These are phyloP conservation scores for Golubevia pallescens DNA, from an alignment of 1,284 basidiomycete species.

Conservation along the genomic window DNA sequence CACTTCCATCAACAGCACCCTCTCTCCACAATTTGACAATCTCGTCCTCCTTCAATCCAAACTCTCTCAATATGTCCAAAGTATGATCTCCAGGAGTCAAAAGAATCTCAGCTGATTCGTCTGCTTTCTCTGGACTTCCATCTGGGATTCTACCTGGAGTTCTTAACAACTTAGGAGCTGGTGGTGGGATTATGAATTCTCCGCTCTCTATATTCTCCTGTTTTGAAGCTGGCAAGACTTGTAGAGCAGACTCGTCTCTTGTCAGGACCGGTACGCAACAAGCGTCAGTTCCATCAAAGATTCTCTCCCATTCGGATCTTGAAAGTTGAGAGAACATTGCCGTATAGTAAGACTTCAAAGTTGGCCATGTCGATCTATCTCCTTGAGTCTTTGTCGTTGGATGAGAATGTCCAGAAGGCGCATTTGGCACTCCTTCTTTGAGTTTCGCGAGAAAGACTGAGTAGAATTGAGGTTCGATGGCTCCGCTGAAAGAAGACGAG, in stretches of 20 bases:
- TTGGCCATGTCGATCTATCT: conserved; percentile 72
- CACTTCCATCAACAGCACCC: conserved; percentile 38
- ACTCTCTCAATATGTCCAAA: conserved; percentile 41
- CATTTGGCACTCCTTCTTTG: conserved; percentile 19
- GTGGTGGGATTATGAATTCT: conserved; percentile 42
- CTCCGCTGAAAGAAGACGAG: conserved; percentile 4
- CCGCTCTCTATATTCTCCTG: conserved; percentile 18
- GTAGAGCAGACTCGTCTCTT: conserved; percentile 45
- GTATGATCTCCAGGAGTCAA: conserved; percentile 58
- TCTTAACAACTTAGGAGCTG: conserved; percentile 49
- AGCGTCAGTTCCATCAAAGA: conserved; percentile 77
- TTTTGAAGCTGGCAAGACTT: conserved; percentile 22
- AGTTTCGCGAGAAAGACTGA: conserved; percentile 29
- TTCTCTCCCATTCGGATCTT: conserved; percentile 74
- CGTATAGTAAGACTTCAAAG: conserved; percentile 70
- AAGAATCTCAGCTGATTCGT: conserved; percentile 24
- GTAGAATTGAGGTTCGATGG: conserved; percentile 37
- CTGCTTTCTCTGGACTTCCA: conserved; percentile 15
- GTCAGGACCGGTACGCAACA: conserved; percentile 76
- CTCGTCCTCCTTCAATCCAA: conserved; percentile 13
- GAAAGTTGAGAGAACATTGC: conserved; percentile 72
- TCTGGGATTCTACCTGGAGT: conserved; percentile 46
- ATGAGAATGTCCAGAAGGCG: conserved; percentile 18
- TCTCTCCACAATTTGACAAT: conserved; percentile 5
- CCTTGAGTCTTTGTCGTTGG: conserved; percentile 69